phyloP scores from a whole-genome alignment of 192 early-diverging fungal species.

The Coemansia sp. region DNA sequence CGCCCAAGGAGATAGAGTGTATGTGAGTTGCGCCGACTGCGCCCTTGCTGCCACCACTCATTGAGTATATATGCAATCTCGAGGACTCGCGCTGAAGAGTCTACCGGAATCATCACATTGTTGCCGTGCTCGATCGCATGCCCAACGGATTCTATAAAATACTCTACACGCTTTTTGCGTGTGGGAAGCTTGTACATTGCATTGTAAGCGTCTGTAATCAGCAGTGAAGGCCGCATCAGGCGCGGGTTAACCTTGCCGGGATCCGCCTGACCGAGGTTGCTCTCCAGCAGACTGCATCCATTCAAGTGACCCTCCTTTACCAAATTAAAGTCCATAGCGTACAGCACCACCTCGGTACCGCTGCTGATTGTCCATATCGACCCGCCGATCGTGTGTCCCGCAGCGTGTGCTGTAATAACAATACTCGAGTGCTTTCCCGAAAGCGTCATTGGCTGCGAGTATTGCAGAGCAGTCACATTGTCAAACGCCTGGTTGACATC shows the following conservation, averaged over 20 bases:
- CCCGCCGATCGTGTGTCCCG: slow-evolving; percentile 94
- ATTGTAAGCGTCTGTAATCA: slow-evolving; percentile 92
- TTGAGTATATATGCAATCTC: slow-evolving; percentile 90
- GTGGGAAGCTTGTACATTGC: slow-evolving; percentile 63
- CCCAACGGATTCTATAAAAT: slow-evolving; percentile 61
- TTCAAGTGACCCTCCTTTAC: slow-evolving; percentile 75
- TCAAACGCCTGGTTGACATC: slow-evolving; percentile 88
- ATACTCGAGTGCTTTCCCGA: slow-evolving; percentile 71
- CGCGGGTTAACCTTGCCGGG: slow-evolving; percentile 52
- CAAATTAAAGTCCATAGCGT: slow-evolving; percentile 96
- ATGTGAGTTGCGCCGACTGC: slow-evolving; percentile 54
- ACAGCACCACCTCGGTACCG: slow-evolving; percentile 89
- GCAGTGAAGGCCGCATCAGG: slow-evolving; percentile 76
- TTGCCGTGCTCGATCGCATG: slow-evolving; percentile 62
- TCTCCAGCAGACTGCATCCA: slow-evolving; percentile 31
- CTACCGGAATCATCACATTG: slow-evolving; percentile 86
- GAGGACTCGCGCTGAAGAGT: slow-evolving; percentile 84
- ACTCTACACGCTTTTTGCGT: slow-evolving; percentile 70
- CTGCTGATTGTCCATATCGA: slow-evolving; percentile 97
- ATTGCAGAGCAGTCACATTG: slow-evolving; percentile 73
- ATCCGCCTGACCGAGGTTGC: slow-evolving; percentile 51
- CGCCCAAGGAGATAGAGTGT: slow-evolving; percentile 79
- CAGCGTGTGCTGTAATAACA: slow-evolving; percentile 84
- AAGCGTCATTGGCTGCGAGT: slow-evolving; percentile 80
- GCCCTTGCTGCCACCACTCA: slow-evolving; percentile 69